Evolutionary conservation across 139 green algal species (phyloP), one percentile per base, ranked within the genome.

Genomic region (Eudorina sp.): DNA sequence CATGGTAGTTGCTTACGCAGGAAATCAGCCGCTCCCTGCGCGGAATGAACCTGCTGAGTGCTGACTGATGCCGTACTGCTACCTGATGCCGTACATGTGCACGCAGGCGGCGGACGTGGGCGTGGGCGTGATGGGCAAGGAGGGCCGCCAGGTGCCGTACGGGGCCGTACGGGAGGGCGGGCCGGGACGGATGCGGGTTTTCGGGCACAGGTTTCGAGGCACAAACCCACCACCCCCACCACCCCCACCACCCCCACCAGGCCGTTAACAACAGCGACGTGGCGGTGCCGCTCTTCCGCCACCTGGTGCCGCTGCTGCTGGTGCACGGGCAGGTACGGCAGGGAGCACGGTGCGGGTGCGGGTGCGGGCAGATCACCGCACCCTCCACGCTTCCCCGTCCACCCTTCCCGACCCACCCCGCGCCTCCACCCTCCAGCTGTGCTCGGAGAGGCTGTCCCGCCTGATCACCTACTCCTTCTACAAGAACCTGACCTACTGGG

Each of bases 401-500:
- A 68, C 21, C 55, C n/a, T 25, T 21, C 3, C 4, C 29, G 25
- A 21, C 62, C 5, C 25, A 21, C 62, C 62, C 62, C 8, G 25
- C 25, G 8, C 62, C 25, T 40, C 62, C 27, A 38, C 62, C 62
- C n/a, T 60, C 23, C 78, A 85, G 78, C 55, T 85, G 55, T 60
- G 38, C 51, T 19, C 23, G 82, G 97, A 97, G 81, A 94, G 96
- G 29, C 92, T 98, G 81, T 89, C 85, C 19, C 91, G 95, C 41
- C 91, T 96, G 38, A 94, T 98, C 85, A 96, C 90, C 53, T 92
- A 89, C 64, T 89, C 88, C 75, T 92, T 92, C 60, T 93, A 90
- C 93, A 99, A 99, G 91, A 99, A 99, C 91, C 92, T 99, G 62
- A 92, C 93, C 7, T 98, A 98, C 86, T 96, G 92, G 68, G 92